A percentile compares a stretch with the other conserved stretches of the same genome.
Evolutionary conservation across 768 basidiomycete species (phyloP).

Genomic region (Podaxis rugospora): DNA sequence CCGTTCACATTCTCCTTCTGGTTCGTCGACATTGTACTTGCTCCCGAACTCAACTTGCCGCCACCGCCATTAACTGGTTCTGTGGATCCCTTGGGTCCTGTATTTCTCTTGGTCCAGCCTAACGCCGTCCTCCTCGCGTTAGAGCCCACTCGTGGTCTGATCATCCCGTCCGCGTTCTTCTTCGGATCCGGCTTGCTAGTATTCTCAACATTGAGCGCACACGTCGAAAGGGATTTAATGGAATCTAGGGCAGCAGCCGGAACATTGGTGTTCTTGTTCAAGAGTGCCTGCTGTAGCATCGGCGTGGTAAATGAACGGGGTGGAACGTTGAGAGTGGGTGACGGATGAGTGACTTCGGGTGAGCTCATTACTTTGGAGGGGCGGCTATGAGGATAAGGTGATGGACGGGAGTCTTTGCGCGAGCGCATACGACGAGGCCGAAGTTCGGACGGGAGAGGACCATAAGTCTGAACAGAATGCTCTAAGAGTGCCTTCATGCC

Average conservation of each 20-base stretch:
- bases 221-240: conserved; percentile 40
- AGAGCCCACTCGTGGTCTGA: conserved; percentile 51
- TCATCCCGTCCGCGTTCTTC: conserved; percentile 28
- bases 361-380: conserved; percentile 41
- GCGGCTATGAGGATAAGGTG: conserved; percentile 63
- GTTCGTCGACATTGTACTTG: conserved; percentile 29
- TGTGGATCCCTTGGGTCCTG: conserved; percentile 32
- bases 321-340: background rate
- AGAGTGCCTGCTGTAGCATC: conserved; percentile 38
- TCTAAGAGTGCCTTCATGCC: conserved; percentile 73
- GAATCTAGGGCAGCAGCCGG: conserved; percentile 29
- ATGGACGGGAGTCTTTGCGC: conserved; percentile 65
- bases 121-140: conserved; percentile 51
- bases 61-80: background rate
- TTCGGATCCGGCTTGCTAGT: conserved; percentile 35
- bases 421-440: conserved; percentile 59
- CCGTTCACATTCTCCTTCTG: conserved; percentile 50
- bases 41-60: background rate
- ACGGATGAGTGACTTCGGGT: conserved; percentile 14
- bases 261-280: conserved; percentile 34
- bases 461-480: conserved; percentile 66
- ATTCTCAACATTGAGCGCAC: conserved; percentile 19
- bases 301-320: conserved; percentile 15
- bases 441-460: conserved; percentile 71
- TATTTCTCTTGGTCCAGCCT: conserved; percentile 63